Conservation (phyloP, 345 rosid species). For the Laguncularia racemosa region DNA sequence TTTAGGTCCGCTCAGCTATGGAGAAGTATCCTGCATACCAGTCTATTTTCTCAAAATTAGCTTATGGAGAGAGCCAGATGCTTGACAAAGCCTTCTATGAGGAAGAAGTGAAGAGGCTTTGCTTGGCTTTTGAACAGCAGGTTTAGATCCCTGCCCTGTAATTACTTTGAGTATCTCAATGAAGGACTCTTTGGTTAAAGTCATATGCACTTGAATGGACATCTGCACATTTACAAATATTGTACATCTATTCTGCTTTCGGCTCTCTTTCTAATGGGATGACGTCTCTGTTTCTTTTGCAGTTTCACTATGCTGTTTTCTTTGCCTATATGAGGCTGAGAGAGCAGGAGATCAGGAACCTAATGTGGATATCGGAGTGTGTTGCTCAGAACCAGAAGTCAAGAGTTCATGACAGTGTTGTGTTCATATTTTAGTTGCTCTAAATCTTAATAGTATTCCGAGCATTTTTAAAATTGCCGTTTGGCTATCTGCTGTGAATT, state of each 20-base stretch:
- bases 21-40: conserved; percentile 95
- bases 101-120: conserved; percentile 98
- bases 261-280: background rate
- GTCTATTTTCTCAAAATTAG: conserved; percentile 71
- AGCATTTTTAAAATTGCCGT: no score
- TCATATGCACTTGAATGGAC: background rate
- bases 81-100: conserved; percentile 98
- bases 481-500: no score
- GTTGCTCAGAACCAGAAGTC: conserved; percentile 99
- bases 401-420: conserved; percentile 95
- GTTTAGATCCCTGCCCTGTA: conserved; percentile 25
- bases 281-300: conserved; percentile 16
- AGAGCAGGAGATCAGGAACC: conserved; percentile 97
- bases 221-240: background rate
- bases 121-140: conserved; percentile 97
- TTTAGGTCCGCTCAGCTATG: conserved; percentile 84
- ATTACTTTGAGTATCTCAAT: background rate
- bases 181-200: background rate
- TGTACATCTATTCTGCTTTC: background rate
- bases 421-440: conserved; percentile 35
- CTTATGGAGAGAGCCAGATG: conserved; percentile 97
- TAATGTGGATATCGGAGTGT: conserved; percentile 98
- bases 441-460: no score
- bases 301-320: conserved; percentile 94
- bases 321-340: conserved; percentile 94